Evolutionary conservation across 2,329 filamentous ascomycete species (phyloP).

Genomic region (Sclerotinia glacialis): DNA sequence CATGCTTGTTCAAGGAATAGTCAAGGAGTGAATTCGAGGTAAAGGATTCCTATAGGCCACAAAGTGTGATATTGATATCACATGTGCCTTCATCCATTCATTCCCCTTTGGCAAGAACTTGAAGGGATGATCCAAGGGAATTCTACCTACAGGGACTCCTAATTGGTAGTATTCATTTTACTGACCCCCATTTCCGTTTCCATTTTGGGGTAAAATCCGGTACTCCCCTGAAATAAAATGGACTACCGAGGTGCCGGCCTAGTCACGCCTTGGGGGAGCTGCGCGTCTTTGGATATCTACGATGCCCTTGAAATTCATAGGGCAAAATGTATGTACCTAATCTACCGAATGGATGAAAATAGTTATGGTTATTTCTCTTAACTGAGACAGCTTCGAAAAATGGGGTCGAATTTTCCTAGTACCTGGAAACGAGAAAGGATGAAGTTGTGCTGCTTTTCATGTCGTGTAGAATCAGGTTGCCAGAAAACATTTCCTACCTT

Average conservation of each 20-base stretch:
- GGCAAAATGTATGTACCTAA: neutral
- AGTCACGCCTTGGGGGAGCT: neutral
- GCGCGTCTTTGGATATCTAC: neutral
- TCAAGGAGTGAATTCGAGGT: neutral
- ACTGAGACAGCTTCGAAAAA: neutral
- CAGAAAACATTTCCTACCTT: neutral
- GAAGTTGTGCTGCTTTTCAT: neutral
- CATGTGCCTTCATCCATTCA: neutral
- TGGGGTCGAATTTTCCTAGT: neutral
- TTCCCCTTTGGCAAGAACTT: neutral
- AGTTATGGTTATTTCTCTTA: neutral
- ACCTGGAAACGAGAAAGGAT: slow-evolving; percentile 5
- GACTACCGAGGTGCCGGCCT: neutral
- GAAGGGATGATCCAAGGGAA: slow-evolving; percentile 2
- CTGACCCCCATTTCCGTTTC: neutral
- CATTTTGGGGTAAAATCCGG: neutral
- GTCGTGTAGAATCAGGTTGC: neutral
- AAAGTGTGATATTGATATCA: slow-evolving; percentile 11
- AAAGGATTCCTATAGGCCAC: slow-evolving; percentile 5
- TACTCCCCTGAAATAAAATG: neutral
- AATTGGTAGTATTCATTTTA: neutral
- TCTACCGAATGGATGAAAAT: neutral
- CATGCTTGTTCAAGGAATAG: neutral
- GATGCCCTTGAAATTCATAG: neutral
- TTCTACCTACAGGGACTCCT: neutral